Evolutionary conservation across 2,329 filamentous ascomycete species (phyloP).

Genomic region (Blumeria hordei): DNA sequence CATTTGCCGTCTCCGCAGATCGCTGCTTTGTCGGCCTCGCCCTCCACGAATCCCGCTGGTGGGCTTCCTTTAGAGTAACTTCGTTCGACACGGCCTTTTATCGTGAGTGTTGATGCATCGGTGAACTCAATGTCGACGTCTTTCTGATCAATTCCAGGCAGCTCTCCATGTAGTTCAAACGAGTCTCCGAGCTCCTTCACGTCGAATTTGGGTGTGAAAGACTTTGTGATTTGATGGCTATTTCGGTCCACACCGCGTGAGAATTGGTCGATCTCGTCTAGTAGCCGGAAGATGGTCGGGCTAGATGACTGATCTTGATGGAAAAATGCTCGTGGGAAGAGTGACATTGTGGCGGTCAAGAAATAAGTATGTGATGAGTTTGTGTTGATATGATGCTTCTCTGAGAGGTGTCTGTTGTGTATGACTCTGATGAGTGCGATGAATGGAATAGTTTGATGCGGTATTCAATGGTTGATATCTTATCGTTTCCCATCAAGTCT

Average conservation of each 20-base stretch:
- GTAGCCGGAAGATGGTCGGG: conserved; percentile 36
- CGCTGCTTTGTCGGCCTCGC: too few relatives aligned
- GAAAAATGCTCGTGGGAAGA: conserved; percentile 29
- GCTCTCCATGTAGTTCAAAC: conserved; percentile 62
- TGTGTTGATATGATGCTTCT: too few relatives aligned
- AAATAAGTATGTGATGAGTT: too few relatives aligned
- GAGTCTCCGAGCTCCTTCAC: conserved; percentile 41
- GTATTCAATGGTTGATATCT: too few relatives aligned
- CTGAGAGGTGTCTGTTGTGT: too few relatives aligned
- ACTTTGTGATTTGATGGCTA: conserved; percentile 23
- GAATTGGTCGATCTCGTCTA: conserved; percentile 38
- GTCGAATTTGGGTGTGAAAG: conserved; percentile 59
- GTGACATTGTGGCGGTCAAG: conserved; percentile 25
- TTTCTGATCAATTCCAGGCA: conserved; percentile 51
- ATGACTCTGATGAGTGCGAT: too few relatives aligned
- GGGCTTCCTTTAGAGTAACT: conserved; percentile 4
- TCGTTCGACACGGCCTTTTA: conserved; percentile 46
- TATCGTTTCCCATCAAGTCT: too few relatives aligned
- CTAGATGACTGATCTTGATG: conserved; percentile 21
- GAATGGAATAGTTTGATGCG: too few relatives aligned
- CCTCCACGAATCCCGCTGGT: not conserved
- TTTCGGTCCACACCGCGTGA: conserved; percentile 9
- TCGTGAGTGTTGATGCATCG: conserved; percentile 45
- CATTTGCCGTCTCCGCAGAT: too few relatives aligned
- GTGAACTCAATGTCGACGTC: conserved; percentile 58